Evolutionary conservation across 805 yeast species (phyloP).

Genomic region (Pichia deserticola): DNA sequence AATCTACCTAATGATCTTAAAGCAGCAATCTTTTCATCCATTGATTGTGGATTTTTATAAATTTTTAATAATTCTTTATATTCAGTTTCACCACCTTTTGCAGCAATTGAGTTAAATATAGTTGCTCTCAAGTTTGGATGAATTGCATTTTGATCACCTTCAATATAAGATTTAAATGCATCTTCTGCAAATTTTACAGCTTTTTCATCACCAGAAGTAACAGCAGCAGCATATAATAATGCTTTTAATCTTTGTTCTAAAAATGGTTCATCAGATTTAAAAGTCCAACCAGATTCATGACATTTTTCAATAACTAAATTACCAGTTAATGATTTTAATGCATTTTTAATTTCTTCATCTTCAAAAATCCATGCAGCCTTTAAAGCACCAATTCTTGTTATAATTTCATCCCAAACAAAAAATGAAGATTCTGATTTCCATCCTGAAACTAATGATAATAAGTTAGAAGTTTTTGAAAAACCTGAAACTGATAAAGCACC

Average conservation of each 20-base stretch:
- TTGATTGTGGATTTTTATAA: slow-evolving; percentile 42
- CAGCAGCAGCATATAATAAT: slow-evolving; percentile 37
- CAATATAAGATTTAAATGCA: slow-evolving; percentile 23
- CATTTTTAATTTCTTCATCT: slow-evolving; percentile 25
- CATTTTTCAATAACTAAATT: slow-evolving; percentile 21
- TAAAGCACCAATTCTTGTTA: slow-evolving; percentile 32
- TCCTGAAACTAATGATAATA: slow-evolving; percentile 38
- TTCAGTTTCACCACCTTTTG: slow-evolving; percentile 32
- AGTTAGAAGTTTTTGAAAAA: slow-evolving; percentile 34
- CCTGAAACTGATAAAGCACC: slow-evolving; percentile 46
- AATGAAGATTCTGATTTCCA: slow-evolving; percentile 34
- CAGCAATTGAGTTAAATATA: slow-evolving; percentile 38
- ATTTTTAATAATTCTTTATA: slow-evolving; percentile 38
- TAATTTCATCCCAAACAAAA: slow-evolving; percentile 53
- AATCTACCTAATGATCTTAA: slow-evolving; percentile 47
- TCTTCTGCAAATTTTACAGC: slow-evolving; percentile 24
- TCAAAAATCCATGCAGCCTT: slow-evolving; percentile 33
- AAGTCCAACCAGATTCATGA: slow-evolving; percentile 68
- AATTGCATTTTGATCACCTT: slow-evolving; percentile 27
- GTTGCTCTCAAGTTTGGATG: slow-evolving; percentile 41
- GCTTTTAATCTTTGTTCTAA: slow-evolving; percentile 33
- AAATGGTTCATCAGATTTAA: slow-evolving; percentile 63
- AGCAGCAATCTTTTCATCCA: slow-evolving; percentile 53
- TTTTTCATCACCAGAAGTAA: slow-evolving; percentile 33
- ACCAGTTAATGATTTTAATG: slow-evolving; percentile 29